phyloP scores from a whole-genome alignment of 768 basidiomycete species.

The Coprinopsis strossmayeri region DNA sequence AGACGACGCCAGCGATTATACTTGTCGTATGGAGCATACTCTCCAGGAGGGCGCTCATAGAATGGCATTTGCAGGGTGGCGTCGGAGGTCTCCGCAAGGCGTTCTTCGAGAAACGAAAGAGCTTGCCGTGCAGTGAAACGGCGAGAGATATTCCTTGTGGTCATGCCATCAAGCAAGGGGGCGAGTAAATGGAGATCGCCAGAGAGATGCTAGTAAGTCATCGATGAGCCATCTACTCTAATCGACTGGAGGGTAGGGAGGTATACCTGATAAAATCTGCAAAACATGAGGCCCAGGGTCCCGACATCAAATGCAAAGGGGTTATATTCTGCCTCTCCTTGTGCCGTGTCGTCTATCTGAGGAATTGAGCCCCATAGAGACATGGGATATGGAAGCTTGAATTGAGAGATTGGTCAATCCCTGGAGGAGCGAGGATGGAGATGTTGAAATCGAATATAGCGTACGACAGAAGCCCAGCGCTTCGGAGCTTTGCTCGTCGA shows the following conservation, averaged over 20 bases:
- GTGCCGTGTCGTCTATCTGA: slow-evolving; percentile 12
- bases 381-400: slow-evolving; percentile 9
- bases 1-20: too few relatives aligned
- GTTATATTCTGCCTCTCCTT: slow-evolving; percentile 21
- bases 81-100: too few relatives aligned
- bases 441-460: slow-evolving; percentile 20
- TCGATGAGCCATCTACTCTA: not conserved
- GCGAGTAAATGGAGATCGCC: not conserved
- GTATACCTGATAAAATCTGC: not conserved
- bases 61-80: too few relatives aligned
- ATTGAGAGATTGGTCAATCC: slow-evolving; percentile 8
- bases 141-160: not conserved
- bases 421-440: slow-evolving; percentile 15
- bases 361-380: not conserved
- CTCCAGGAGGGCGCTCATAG: too few relatives aligned
- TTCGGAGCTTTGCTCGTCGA: not conserved
- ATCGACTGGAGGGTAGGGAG: too few relatives aligned
- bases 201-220: not conserved
- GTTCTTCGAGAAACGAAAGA: not conserved
- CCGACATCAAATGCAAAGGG: slow-evolving; percentile 22
- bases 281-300: slow-evolving; percentile 12
- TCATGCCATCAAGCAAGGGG: not conserved
- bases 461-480: slow-evolving; percentile 13
- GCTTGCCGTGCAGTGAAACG: not conserved
- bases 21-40: too few relatives aligned